Evolutionary conservation across 2,329 filamentous ascomycete genomes (phyloP), one percentile per base, ranked within the genome.

Genomic region (Claviceps pazoutovae): DNA sequence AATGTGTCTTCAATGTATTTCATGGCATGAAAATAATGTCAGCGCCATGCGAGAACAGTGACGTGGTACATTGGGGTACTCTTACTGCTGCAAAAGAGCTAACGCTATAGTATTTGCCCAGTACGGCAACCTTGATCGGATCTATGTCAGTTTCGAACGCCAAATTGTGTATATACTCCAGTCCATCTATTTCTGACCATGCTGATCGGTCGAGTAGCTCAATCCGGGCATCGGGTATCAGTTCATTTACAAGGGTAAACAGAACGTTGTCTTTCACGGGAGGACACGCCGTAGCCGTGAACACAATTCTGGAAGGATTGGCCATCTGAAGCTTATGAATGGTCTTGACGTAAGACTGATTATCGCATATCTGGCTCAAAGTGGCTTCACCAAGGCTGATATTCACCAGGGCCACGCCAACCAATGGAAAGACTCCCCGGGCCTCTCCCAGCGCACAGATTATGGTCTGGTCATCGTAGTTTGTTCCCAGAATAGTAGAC

Each of bases 301-400:
- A 83, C 1, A 97, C 70, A 48, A 96, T 86, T 56, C 84, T 81
- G 2, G 83, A 85, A 0, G 91, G 90, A 23, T 84, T 79, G 59
- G 88, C 86, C 23, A 95, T 81, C 50, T 80, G 79, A 37, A 97
- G 75, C 64, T 96, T 95, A 66, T 95, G 87, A 34, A 95, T 74
- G 0, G 89, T 95, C 61, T 83, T 84, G 53, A 89, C 83, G 63
- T 95, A 97, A 37, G 89, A 94, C 64, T 95, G 89, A 52, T 84
- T 94, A 65, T 97, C 91, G 62, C 85, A 89, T 56, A 97, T 91
- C 61, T 96, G 88, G 62, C 88, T 94, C 41, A 97, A 75, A 30
- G 89, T 80, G 16, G 82, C 86, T 67, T 95, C 88, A 41, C 85
- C 86, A 2, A 87, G 90, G 43, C 87, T 83, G 3, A 94, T 74